Percentiles rank a stretch among this genome's conserved stretches.
Conservation (phyloP, 2,329 filamentous ascomycete species). For the Ophiostoma triangulosporum region DNA sequence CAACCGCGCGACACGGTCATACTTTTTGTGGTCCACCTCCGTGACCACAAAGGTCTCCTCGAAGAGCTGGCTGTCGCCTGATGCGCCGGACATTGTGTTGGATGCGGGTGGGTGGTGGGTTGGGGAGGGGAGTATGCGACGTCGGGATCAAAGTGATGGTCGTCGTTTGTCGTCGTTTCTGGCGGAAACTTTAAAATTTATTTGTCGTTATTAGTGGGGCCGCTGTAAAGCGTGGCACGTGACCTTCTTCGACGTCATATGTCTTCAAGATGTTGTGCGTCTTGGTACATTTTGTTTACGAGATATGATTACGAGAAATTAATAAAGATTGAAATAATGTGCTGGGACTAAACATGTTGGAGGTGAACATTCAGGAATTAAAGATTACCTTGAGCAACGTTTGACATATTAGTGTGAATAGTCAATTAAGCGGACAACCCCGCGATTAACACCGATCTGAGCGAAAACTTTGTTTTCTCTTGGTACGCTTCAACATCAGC, state of each 20-base stretch:
- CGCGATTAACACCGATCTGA: neutral
- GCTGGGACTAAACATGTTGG: no score
- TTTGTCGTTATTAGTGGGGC: neutral
- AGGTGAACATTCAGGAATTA: no score
- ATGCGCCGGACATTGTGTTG: constrained; percentile 34
- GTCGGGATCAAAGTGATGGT: neutral
- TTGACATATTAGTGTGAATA: neutral
- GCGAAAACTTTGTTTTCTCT: neutral
- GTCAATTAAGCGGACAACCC: neutral
- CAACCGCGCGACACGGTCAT: constrained; percentile 87
- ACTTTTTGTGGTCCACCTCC: constrained; percentile 69
- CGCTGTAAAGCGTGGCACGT: no score
- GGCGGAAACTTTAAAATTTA: neutral
- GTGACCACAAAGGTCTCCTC: constrained; percentile 84
- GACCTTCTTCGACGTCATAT: no score
- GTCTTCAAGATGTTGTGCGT: no score
- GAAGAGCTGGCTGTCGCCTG: constrained; percentile 83
- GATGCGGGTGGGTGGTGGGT: neutral
- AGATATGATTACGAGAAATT: no score
- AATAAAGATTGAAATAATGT: no score
- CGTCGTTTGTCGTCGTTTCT: neutral
- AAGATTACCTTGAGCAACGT: no score
- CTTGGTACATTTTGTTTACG: no score
- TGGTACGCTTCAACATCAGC: neutral
- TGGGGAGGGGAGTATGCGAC: neutral